Evolutionary conservation across 106 monocot genomes (phyloP).

Genomic region (Vanilla planifolia): DNA sequence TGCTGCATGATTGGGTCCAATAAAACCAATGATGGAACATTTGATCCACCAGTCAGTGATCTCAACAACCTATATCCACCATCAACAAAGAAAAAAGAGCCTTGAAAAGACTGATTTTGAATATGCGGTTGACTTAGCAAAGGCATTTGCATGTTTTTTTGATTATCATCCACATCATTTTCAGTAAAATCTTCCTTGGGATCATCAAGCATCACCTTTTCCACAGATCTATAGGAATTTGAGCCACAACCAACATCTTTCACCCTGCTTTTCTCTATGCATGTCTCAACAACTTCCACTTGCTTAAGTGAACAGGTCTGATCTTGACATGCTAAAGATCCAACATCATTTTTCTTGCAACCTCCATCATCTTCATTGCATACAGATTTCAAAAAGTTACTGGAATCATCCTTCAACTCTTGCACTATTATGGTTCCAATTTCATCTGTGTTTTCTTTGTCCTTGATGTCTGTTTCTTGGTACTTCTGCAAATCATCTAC

Average conservation of each 20-base stretch:
- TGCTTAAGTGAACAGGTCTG: constrained; percentile 13
- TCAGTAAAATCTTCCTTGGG: constrained; percentile 2
- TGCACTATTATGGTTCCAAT: background rate
- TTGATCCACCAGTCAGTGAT: constrained; percentile 55
- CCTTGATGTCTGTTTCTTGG: constrained; percentile 4
- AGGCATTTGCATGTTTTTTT: background rate
- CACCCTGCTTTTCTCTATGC: constrained; percentile 13
- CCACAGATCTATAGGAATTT: background rate
- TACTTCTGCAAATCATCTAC: constrained; percentile 12
- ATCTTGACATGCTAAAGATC: constrained; percentile 13
- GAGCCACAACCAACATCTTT: constrained; percentile 14
- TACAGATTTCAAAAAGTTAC: background rate
- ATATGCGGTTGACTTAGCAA: constrained; percentile 9
- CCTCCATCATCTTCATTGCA: constrained; percentile 10
- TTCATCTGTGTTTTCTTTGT: constrained; percentile 5
- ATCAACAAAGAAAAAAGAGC: constrained; percentile 74
- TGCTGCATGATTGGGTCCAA: constrained; percentile 59
- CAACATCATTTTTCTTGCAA: constrained; percentile 8
- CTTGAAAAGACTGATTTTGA: constrained; percentile 27
- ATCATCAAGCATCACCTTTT: constrained; percentile 1
- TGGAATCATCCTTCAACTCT: constrained; percentile 10
- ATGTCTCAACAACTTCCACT: constrained; percentile 1
- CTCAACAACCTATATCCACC: constrained; percentile 59
- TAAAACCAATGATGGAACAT: constrained; percentile 70
- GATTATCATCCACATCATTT: constrained; percentile 10